These are phyloP conservation scores for Simmondsia chinensis DNA, from an alignment of 148 eudicot species.

Conservation along the genomic window DNA sequence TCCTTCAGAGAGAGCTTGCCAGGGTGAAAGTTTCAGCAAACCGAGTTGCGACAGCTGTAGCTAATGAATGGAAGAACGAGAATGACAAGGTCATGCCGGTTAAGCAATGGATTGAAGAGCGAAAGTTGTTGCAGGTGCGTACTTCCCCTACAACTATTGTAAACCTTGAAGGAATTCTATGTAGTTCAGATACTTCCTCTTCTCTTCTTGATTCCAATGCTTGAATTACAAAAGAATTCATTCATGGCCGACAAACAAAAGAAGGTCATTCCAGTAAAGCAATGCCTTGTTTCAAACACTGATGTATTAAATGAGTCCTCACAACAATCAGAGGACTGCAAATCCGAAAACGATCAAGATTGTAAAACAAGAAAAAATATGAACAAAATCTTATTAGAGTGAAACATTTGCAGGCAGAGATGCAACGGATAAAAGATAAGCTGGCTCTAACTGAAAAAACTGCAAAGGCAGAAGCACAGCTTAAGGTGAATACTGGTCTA, in stretches of 20 bases:
- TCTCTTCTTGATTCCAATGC: too few relatives aligned
- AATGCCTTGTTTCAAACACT: too few relatives aligned
- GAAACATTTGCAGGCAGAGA: conserved; percentile 52
- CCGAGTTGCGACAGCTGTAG: conserved; percentile 71
- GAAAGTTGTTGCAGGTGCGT: conserved; percentile 60
- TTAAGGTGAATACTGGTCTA: conserved; percentile 42
- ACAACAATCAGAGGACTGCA: too few relatives aligned
- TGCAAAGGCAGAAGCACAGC: conserved; percentile 78
- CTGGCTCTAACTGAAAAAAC: conserved; percentile 72
- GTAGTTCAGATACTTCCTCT: too few relatives aligned
- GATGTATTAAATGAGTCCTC: too few relatives aligned
- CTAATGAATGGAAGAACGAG: conserved; percentile 97
- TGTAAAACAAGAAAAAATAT: too few relatives aligned
- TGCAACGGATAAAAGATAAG: conserved; percentile 71
- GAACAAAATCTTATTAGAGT: neutral
- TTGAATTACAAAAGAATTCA: too few relatives aligned
- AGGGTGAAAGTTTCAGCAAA: conserved; percentile 85
- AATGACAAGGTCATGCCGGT: conserved; percentile 93
- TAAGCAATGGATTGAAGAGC: conserved; percentile 87
- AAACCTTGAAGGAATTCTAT: too few relatives aligned
- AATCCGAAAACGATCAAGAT: too few relatives aligned
- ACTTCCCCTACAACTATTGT: neutral
- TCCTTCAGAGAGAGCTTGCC: conserved; percentile 83
- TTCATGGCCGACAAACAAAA: too few relatives aligned
- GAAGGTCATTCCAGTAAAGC: too few relatives aligned